Conservation (phyloP, 352 stramenopile species). For the Phytophthora gonapodyides region DNA sequence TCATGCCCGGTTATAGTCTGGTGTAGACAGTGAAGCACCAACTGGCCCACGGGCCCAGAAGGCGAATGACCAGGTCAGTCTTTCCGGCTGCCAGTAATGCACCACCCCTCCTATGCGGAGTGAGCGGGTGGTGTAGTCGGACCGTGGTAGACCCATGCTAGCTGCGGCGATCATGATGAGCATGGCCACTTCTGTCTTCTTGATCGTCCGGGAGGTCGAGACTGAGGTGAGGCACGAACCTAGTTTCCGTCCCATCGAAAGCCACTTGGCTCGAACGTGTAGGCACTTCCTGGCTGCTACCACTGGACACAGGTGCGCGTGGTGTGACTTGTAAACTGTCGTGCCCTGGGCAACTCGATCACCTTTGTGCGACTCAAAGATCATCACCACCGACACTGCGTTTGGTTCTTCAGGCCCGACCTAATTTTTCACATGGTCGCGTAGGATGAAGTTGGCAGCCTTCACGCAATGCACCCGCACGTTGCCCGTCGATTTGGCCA, state of each 20-base stretch:
- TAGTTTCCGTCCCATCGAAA: not conserved
- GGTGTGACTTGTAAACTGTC: conserved; percentile 12
- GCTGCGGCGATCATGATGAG: conserved; percentile 28
- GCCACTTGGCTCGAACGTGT: not conserved
- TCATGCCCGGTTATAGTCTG: conserved; percentile 23
- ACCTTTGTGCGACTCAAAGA: conserved; percentile 15
- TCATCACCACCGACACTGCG: not conserved
- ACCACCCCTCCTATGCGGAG: conserved; percentile 10
- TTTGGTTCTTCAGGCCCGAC: not conserved
- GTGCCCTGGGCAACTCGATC: not conserved
- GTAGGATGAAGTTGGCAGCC: conserved; percentile 11
- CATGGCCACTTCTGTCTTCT: conserved; percentile 17
- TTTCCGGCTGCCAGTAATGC: conserved; percentile 28
- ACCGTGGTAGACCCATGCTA: conserved; percentile 7
- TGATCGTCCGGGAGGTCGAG: conserved; percentile 8
- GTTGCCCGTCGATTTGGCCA: not conserved
- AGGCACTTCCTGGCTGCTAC: conserved; percentile 20
- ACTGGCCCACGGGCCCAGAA: conserved; percentile 32
- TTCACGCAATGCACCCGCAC: conserved; percentile 9
- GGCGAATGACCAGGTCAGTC: conserved; percentile 29
- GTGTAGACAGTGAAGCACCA: conserved; percentile 40
- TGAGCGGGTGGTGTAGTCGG: conserved; percentile 28
- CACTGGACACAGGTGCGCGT: conserved; percentile 24
- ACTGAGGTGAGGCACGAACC: conserved; percentile 19
- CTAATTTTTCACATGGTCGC: not conserved